phyloP scores from a whole-genome alignment of 169 alveolate species.

The Perkinsus chesapeaki region DNA sequence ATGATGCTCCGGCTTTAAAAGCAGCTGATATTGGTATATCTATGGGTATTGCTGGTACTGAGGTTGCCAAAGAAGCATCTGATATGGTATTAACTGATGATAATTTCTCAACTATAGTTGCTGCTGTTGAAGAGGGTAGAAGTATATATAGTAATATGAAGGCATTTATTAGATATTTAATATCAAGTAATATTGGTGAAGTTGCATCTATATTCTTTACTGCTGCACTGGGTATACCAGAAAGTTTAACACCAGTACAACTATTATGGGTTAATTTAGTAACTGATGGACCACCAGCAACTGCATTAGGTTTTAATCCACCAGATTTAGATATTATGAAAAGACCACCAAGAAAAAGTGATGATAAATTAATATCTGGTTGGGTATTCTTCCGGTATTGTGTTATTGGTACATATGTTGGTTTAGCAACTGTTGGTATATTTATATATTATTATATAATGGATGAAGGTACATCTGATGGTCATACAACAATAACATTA shows the following conservation, averaged over 20 bases:
- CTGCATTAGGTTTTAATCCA: constrained; percentile 99
- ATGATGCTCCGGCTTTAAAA: constrained; percentile 99
- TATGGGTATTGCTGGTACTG: constrained; percentile 99
- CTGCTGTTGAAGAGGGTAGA: constrained; percentile 98
- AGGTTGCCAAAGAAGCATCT: constrained; percentile 99
- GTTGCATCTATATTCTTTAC: constrained; percentile 98
- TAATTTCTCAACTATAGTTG: constrained; percentile 95
- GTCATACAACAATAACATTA: constrained; percentile 83
- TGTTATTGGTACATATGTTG: constrained; percentile 94
- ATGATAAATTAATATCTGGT: constrained; percentile 86
- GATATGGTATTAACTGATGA: constrained; percentile 99
- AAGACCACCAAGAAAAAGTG: constrained; percentile 90
- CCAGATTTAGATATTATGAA: constrained; percentile 96
- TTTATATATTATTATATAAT: constrained; percentile 87
- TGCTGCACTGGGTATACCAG: constrained; percentile 96
- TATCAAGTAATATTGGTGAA: constrained; percentile 98
- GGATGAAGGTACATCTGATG: constrained; percentile 79
- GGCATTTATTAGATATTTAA: constrained; percentile 94
- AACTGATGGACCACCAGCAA: constrained; percentile 99
- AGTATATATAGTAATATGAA: constrained; percentile 96
- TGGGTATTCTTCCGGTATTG: constrained; percentile 83
- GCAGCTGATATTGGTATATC: constrained; percentile 97
- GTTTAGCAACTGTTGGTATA: constrained; percentile 95
- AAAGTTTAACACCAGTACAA: constrained; percentile 94
- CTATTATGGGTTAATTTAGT: constrained; percentile 98